Conservation (phyloP, 2,329 filamentous ascomycete species). For the Exophiala sp. region DNA sequence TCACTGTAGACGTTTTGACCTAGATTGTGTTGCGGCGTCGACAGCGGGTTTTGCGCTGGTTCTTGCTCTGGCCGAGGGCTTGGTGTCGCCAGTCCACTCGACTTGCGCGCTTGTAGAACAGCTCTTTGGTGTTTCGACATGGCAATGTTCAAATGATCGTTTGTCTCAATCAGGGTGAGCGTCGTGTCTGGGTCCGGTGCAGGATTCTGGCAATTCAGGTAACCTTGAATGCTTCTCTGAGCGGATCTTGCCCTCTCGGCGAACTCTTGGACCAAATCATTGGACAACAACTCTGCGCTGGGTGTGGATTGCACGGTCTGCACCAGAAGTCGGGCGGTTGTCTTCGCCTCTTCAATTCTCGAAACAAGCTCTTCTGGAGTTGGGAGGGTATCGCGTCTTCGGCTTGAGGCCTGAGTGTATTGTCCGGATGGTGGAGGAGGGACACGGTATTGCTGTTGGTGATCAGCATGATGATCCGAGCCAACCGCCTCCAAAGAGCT, state of each 20-base stretch:
- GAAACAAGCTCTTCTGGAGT: constrained; percentile 72
- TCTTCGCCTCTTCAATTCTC: constrained; percentile 83
- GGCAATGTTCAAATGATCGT: constrained; percentile 81
- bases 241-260: constrained; percentile 79
- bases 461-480: constrained; percentile 26
- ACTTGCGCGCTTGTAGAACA: constrained; percentile 57
- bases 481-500: constrained; percentile 17
- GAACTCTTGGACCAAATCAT: constrained; percentile 93
- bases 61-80: constrained; percentile 13
- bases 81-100: constrained; percentile 17
- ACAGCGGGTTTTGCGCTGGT: constrained; percentile 3
- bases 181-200: constrained; percentile 89
- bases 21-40: constrained; percentile 15
- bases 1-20: constrained; percentile 23
- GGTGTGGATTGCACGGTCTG: constrained; percentile 88
- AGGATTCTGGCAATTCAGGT: constrained; percentile 77
- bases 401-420: constrained; percentile 41
- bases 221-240: constrained; percentile 75
- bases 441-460: constrained; percentile 16
- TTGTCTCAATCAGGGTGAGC: constrained; percentile 88
- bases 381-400: constrained; percentile 50
- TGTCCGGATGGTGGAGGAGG: constrained; percentile 14
- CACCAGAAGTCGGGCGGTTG: constrained; percentile 84
- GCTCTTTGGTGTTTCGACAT: constrained; percentile 82
- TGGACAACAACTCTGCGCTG: constrained; percentile 67